Percentiles rank a stretch among this genome's conserved stretches.
Conservation (phyloP, 2,329 filamentous ascomycete genomes). For the Aspergillus chevalieri region DNA sequence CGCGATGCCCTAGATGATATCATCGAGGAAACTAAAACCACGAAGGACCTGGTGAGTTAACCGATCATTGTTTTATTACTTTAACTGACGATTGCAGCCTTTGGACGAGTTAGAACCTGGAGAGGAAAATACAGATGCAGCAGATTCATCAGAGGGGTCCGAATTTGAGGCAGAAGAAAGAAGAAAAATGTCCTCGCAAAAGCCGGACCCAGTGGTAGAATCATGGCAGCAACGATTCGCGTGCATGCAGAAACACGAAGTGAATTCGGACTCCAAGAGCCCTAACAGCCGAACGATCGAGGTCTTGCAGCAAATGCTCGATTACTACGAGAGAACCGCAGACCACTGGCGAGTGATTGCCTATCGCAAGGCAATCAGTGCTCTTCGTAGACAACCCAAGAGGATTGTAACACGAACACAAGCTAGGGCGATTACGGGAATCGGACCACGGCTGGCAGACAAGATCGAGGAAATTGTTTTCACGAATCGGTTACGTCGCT, state of each 20-base stretch:
- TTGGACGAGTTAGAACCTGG: slow-evolving; percentile 26
- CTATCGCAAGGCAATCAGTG: slow-evolving; percentile 72
- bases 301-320: slow-evolving; percentile 69
- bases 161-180: slow-evolving; percentile 11
- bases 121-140: slow-evolving; percentile 14
- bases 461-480: slow-evolving; percentile 87
- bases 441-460: slow-evolving; percentile 66
- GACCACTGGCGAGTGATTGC: slow-evolving; percentile 71
- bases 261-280: slow-evolving; percentile 43
- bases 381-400: slow-evolving; percentile 58
- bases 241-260: slow-evolving; percentile 55
- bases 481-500: slow-evolving; percentile 63
- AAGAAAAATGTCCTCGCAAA: slow-evolving; percentile 2
- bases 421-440: slow-evolving; percentile 60
- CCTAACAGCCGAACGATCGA: slow-evolving; percentile 73
- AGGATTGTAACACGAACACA: slow-evolving; percentile 65
- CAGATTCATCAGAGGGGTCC: slow-evolving; percentile 8
- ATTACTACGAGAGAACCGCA: slow-evolving; percentile 67
- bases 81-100: slow-evolving; percentile 25
- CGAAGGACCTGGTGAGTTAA: slow-evolving; percentile 49
- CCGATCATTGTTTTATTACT: background rate
- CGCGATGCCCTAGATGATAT: slow-evolving; percentile 57
- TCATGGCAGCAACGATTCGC: slow-evolving; percentile 44
- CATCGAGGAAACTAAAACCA: slow-evolving; percentile 58
- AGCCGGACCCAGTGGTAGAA: slow-evolving; percentile 6